Evolutionary conservation across 2,329 filamentous ascomycete species (phyloP).

Genomic region (Fusarium sp.): DNA sequence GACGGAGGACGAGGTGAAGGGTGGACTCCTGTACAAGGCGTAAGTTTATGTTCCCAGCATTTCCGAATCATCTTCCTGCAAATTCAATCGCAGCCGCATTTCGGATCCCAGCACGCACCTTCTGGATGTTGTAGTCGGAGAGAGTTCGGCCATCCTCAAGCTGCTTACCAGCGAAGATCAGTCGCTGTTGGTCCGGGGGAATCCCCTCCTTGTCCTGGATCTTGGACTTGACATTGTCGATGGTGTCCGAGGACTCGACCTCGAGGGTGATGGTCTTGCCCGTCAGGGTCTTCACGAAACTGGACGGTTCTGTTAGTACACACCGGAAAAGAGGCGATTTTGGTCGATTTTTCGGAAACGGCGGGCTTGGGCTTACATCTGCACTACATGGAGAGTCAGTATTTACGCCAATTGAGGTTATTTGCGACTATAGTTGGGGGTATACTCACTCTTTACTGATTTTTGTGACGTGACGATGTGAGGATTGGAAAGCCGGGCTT

Average conservation of each 20-base stretch:
- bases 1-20: conserved; percentile 97
- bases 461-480: conserved; percentile 60
- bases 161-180: conserved; percentile 99
- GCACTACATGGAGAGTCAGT: conserved; percentile 66
- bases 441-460: conserved; percentile 67
- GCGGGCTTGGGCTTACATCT: conserved; percentile 75
- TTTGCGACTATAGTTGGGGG: conserved; percentile 20
- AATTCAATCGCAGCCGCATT: conserved; percentile 1
- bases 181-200: conserved; percentile 95
- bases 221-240: conserved; percentile 99
- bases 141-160: conserved; percentile 97
- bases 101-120: conserved; percentile 67
- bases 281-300: conserved; percentile 99
- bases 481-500: conserved; percentile 47
- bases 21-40: conserved; percentile 80
- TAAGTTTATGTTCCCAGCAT: conserved; percentile 42
- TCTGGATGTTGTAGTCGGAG: conserved; percentile 99
- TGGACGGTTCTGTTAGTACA: conserved; percentile 54
- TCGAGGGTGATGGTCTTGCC: conserved; percentile 99
- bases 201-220: conserved; percentile 99
- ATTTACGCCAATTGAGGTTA: conserved; percentile 19
- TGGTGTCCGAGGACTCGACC: conserved; percentile 98
- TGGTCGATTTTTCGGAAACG: conserved; percentile 36
- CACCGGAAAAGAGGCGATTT: conserved; percentile 16
- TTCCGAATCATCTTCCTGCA: not conserved